Percentiles rank a stretch among this genome's conserved stretches.
Conservation (phyloP, 2,329 filamentous ascomycete genomes). For the Pseudopyrenochaeta lycopersici region DNA sequence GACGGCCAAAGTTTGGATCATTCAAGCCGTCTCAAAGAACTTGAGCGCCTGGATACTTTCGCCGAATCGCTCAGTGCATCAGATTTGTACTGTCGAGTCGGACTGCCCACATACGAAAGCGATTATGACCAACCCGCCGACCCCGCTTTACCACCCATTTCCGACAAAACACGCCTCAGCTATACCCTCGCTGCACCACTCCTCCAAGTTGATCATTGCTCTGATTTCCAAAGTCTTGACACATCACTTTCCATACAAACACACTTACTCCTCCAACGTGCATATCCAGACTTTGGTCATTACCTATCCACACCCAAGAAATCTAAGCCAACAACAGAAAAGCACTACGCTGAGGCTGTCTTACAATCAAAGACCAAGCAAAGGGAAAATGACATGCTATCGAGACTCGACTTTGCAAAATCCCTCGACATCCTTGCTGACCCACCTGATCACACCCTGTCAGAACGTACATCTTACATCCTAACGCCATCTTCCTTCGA, state of each 20-base stretch:
- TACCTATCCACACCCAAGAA: not conserved
- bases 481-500: slow-evolving; percentile 81
- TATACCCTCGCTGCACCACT: slow-evolving; percentile 64
- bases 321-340: slow-evolving; percentile 17
- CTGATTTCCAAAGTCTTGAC: slow-evolving; percentile 56
- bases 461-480: slow-evolving; percentile 46
- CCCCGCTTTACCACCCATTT: slow-evolving; percentile 67
- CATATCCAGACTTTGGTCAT: slow-evolving; percentile 10
- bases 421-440: slow-evolving; percentile 63
- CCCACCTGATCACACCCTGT: slow-evolving; percentile 36
- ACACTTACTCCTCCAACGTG: slow-evolving; percentile 28
- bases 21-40: slow-evolving; percentile 23
- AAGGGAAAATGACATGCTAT: slow-evolving; percentile 30
- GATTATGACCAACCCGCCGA: slow-evolving; percentile 64
- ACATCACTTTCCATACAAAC: slow-evolving; percentile 42
- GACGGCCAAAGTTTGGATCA: not conserved
- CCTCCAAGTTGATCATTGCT: slow-evolving; percentile 60
- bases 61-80: slow-evolving; percentile 70
- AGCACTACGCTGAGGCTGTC: slow-evolving; percentile 34
- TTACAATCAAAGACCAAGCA: slow-evolving; percentile 37
- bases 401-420: slow-evolving; percentile 52
- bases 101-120: slow-evolving; percentile 52
- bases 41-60: slow-evolving; percentile 64
- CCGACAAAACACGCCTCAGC: slow-evolving; percentile 61
- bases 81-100: slow-evolving; percentile 66